Base-by-base conservation (phyloP, 805 yeast species). In the Candida morakotiae region DNA sequence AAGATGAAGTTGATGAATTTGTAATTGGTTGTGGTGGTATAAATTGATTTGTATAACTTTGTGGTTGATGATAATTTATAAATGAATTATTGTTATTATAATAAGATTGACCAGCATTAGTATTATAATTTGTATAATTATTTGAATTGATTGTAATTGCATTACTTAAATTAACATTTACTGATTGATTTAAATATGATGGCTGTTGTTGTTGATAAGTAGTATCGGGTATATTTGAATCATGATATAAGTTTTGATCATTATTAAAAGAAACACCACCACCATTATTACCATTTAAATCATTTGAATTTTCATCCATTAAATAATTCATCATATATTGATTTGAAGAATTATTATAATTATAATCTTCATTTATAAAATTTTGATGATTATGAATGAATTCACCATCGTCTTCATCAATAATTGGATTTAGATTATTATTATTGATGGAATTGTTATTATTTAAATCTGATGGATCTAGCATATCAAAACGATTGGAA, bases 21-120 rank as follows among this genome's bases (percentile, higher is more conserved):
- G 37, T 43, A 16, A 34, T 43, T 30, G 36, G 44, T 9, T 31
- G 30, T 8, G 13, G 31, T 16, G 21, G 43, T 9, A 17, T 31
- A 3, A 13, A 21, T 7, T 30, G 33, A 14, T 30, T 30, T 19
- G 33, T 4, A 30, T 15, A 30, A 6, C 23, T 21, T 21, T 7
- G 9, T 7, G 23, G 23, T 7, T 7, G 9, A 7, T 21, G 23
- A 21, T 7, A 21, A 7, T 7, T 9, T 21, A 9, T 7, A 9
- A 7, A 21, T 7, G 23, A 21, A 21, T 7, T 21, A 9, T 21
- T 14, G 20, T 9, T 17, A 23, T 33, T 20, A 21, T 31, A 40
- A 30, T 36, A 40, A 14, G 38, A 20, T 14, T 35, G 39, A 27
- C 31, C 32, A 23, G 38, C 31, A 40, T 30, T 36, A 11, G 14